phyloP scores from a whole-genome alignment of 1,284 basidiomycete species.

The Ceratobasidium sp. region DNA sequence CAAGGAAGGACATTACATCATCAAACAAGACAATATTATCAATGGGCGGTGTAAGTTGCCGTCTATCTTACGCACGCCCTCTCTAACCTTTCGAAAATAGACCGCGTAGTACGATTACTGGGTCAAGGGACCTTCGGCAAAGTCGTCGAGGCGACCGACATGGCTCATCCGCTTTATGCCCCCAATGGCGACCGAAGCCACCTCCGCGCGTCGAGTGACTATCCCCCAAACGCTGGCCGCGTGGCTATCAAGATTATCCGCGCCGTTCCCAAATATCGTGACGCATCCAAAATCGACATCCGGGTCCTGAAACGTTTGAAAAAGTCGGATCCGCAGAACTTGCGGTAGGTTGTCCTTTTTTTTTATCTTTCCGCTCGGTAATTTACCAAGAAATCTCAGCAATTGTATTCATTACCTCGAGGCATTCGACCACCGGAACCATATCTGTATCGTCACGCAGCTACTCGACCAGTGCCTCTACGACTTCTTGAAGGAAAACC shows the following conservation, averaged over 20 bases:
- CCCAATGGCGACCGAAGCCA: constrained; percentile 46
- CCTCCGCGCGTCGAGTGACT: constrained; percentile 32
- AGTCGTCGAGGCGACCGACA: constrained; percentile 94
- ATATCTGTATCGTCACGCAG: constrained; percentile 98
- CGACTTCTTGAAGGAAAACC: constrained; percentile 98
- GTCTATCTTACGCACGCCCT: constrained; percentile 21
- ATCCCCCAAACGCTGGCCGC: constrained; percentile 59
- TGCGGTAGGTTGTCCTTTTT: constrained; percentile 72
- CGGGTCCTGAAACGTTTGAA: constrained; percentile 93
- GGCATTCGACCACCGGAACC: constrained; percentile 97
- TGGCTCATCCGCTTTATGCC: constrained; percentile 62
- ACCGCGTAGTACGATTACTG: constrained; percentile 89
- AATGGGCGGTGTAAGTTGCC: constrained; percentile 77
- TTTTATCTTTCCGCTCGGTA: constrained; percentile 35
- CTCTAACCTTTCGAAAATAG: constrained; percentile 59
- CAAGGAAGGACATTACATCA: constrained; percentile 95
- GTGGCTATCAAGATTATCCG: constrained; percentile 99
- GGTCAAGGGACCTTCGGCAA: constrained; percentile 99
- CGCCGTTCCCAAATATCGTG: constrained; percentile 96
- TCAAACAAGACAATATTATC: constrained; percentile 89
- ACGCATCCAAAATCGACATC: constrained; percentile 99
- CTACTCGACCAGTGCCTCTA: constrained; percentile 98
- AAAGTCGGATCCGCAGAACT: constrained; percentile 89
- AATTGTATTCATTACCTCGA: constrained; percentile 98
- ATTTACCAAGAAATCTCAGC: constrained; percentile 62